phyloP scores from a whole-genome alignment of 1,139 yeast species.

The Debaryomyces nepalensis region DNA sequence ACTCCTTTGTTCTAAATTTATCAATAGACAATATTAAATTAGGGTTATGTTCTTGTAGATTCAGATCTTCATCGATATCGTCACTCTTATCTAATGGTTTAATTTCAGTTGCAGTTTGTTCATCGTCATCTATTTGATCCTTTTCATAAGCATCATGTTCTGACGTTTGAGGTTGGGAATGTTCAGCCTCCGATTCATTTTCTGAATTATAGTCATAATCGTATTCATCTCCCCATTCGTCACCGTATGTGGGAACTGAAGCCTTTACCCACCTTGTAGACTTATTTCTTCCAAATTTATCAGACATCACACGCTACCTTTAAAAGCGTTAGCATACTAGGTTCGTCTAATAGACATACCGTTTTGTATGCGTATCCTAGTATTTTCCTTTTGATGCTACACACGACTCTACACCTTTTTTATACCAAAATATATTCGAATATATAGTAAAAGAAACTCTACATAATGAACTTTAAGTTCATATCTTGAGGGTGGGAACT shows the following conservation, averaged over 20 bases:
- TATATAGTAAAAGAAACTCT: slow-evolving; percentile 4
- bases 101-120: slow-evolving; percentile 11
- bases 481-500: slow-evolving; percentile 85
- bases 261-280: slow-evolving; percentile 71
- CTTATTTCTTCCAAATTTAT: slow-evolving; percentile 56
- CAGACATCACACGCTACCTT: slow-evolving; percentile 36
- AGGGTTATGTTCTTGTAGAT: slow-evolving; percentile 6
- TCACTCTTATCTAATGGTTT: slow-evolving; percentile 15
- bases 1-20: slow-evolving; percentile 19
- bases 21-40: slow-evolving; percentile 46
- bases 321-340: too few species aligned
- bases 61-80: neutral
- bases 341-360: slow-evolving; percentile 1
- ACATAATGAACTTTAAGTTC: slow-evolving; percentile 60
- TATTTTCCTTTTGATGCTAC: slow-evolving; percentile 6
- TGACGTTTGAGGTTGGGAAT: slow-evolving; percentile 4
- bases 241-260: slow-evolving; percentile 60
- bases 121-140: slow-evolving; percentile 14
- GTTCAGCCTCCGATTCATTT: slow-evolving; percentile 7
- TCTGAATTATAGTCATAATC: slow-evolving; percentile 30
- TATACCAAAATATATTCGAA: slow-evolving; percentile 8
- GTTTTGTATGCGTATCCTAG: slow-evolving; percentile 1
- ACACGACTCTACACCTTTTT: slow-evolving; percentile 8
- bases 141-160: slow-evolving; percentile 12
- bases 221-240: slow-evolving; percentile 57